These are phyloP conservation scores for Centaurea solstitialis DNA, from an alignment of 129 eudicot genomes.

Conservation along the genomic window DNA sequence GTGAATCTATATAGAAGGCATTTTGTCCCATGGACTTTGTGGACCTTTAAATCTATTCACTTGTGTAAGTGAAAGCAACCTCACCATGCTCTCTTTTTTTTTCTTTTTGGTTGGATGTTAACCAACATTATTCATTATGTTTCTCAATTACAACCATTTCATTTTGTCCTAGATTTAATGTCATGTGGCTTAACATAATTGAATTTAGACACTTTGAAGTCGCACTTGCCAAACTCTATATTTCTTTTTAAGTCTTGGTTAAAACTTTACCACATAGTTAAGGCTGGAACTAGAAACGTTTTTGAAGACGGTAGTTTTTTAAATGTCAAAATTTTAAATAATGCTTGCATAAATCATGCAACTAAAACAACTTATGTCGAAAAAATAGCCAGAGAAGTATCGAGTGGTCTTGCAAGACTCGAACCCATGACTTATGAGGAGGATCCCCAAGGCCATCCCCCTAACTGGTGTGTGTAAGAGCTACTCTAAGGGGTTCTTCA, in stretches of 20 bases:
- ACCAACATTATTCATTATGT: constrained; percentile 29
- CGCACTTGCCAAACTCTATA: background rate
- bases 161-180: background rate
- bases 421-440: too few species aligned
- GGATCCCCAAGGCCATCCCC: too few species aligned
- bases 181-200: background rate
- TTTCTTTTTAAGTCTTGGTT: background rate
- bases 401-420: too few species aligned
- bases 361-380: too few species aligned
- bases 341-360: too few species aligned
- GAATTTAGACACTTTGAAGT: background rate
- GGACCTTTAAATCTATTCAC: constrained; percentile 32
- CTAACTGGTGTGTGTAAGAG: too few species aligned
- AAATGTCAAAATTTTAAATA: background rate
- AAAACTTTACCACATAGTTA: background rate
- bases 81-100: constrained; percentile 27
- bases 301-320: too few species aligned
- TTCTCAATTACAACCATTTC: background rate
- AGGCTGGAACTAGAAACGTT: background rate
- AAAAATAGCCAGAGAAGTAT: too few species aligned
- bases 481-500: too few species aligned
- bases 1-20: too few species aligned
- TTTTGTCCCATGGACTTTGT: too few species aligned
- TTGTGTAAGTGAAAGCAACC: constrained; percentile 39
- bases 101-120: constrained; percentile 30